phyloP scores from a whole-genome alignment of 2,329 filamentous ascomycete species.

The Aspergillus caelatus region DNA sequence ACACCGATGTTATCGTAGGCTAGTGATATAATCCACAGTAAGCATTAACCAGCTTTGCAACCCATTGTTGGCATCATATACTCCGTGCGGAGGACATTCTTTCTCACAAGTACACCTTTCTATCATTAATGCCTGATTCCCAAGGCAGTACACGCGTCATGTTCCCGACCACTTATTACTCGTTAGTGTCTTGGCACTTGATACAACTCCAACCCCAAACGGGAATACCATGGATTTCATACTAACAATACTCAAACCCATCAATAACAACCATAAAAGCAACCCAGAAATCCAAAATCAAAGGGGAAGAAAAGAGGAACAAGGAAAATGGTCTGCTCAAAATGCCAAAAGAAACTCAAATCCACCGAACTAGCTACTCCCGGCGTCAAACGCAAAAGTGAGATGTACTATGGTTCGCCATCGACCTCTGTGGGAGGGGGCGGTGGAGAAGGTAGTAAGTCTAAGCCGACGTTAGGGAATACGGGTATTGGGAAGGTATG shows the following conservation, averaged over 20 bases:
- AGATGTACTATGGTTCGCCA: constrained; percentile 67
- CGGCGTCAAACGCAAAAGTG: constrained; percentile 67
- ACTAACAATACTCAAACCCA: not conserved
- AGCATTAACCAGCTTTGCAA: no score
- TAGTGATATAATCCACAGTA: not conserved
- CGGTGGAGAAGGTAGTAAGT: constrained; percentile 35
- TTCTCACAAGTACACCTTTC: no score
- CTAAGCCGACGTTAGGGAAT: constrained; percentile 55
- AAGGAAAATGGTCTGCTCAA: constrained; percentile 62
- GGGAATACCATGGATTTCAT: not conserved
- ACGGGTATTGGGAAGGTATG: constrained; percentile 63
- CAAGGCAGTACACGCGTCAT: not conserved
- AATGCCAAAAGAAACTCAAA: constrained; percentile 65
- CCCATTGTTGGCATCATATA: no score
- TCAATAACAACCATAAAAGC: not conserved
- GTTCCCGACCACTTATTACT: not conserved
- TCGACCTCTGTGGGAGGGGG: constrained; percentile 40
- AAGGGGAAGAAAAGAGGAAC: not conserved
- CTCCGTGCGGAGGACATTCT: no score
- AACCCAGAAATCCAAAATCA: not conserved
- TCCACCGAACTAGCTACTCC: constrained; percentile 65
- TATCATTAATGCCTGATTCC: not conserved
- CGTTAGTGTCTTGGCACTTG: not conserved
- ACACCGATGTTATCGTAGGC: not conserved
- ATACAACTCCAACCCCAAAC: not conserved